Evolutionary conservation across 441 rosid species (phyloP), one percentile per base, ranked within the genome.

Genomic region (Populus hybrid): DNA sequence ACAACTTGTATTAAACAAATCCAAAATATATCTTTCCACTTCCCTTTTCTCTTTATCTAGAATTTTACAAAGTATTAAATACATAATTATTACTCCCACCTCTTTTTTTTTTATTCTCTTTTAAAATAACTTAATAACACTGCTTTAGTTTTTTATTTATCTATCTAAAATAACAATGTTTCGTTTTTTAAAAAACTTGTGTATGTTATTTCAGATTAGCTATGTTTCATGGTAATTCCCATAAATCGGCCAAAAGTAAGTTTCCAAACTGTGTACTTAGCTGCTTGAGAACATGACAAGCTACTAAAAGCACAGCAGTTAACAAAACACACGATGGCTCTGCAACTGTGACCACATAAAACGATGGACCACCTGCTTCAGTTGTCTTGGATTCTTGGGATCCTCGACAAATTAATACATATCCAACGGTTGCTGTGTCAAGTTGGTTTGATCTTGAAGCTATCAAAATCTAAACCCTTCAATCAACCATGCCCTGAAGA

Each of bases 311-410:
- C 21, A 18, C 14, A 73, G 74, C 78, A 57, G 74, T 42, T 50
- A 76, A 64, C 35, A 32, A 0, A 32, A 32, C 35, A 32, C 1
- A 34, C 36, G 63, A 53, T 53, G 63, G 63, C 69, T 73, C 69
- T 67, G 74, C 36, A 79, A 75, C 71, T 53, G 81, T 81, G 81
- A 53, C 63, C 63, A 53, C 21, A 7, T 53, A 53, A 78, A 76
- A 50, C 46, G 80, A 84, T 81, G 88, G 90, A 82, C 87, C 88
- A 87, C 85, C 57, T 75, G n/a, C 38, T 18, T 6, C 36, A 34
- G 50, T 1, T 40, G 79, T 63, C 64, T 77, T 78, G 80, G 84
- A 78, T 77, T 80, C 53, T 73, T 70, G 81, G 77, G 50, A 77
- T 69, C 12, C 4, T 40, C 50, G 12, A 40, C 14, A 10, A 40